Evolutionary conservation across 2,329 filamentous ascomycete species (phyloP), one percentile per base, ranked within the genome.

Genomic region (Colletotrichum lini): DNA sequence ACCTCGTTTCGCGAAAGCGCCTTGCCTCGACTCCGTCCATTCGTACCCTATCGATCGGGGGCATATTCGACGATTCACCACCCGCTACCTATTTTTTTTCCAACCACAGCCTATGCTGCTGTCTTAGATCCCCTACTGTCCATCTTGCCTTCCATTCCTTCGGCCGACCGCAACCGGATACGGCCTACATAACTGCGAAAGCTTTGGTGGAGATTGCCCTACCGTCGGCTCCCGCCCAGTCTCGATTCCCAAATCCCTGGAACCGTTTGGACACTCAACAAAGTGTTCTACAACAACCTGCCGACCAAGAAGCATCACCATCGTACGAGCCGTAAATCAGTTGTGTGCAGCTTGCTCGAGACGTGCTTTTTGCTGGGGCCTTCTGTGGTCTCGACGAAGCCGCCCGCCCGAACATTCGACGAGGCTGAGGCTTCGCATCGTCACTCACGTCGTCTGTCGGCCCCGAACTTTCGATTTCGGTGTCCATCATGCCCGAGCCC

Each of bases 401-500:
- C 50, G 35, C 47, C 30, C 30, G 8, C 30, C 30, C 1, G 30
- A 30, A 18, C 38, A 35, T 47, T 18, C 15, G 42, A 63, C 47
- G 44, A 52, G n/a, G 38, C 30, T n/a, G 15, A 30, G 30, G 21
- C 38, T 66, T 18, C 38, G 16, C 53, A 47, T 61, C 62, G 40
- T 42, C 54, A 49, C 42, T 40, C 21, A 26, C 40, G 26, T 35
- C 23, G 8, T 26, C 45, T 35, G 26, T 21, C 52, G 26, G 23
- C 12, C 42, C 50, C 40, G 30, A 21, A 15, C 12, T 38, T 12
- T 47, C 53, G 15, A 42, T 23, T 54, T 64, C 64, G 74, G 66
- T 54, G 76, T 73, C 67, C 70, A 78, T 72, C 73, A 82, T 78
- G 70, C 78, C 80, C 54, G 82, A 83, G 75, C 76, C 74, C 77